Evolutionary conservation across 2,329 filamentous ascomycete genomes (phyloP), one percentile per base, ranked within the genome.

Genomic region (Ramularia endophylla): DNA sequence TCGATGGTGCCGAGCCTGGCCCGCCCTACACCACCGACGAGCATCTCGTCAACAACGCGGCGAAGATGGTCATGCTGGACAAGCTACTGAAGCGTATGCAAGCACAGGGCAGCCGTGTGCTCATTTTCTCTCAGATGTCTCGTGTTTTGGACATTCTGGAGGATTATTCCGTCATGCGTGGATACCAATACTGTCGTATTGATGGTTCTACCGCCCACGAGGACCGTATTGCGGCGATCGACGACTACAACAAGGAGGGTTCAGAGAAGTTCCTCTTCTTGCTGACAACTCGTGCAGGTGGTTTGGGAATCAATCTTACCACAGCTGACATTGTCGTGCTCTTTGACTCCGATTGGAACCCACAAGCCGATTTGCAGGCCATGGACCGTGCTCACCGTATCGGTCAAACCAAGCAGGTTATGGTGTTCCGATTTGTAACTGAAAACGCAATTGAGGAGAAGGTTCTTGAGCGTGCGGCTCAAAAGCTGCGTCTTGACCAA

Each of bases 121-220:
- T 98, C 41, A 97, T 98, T 55, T 98, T 98, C 70, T 98, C 92
- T 1, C 92, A 98, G 61, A 98, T 98, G 92, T 95, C 89, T 59
- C 87, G 92, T 76, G 75, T 95, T 28, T 72, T 98, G 30, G 92
- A 98, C 60, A 98, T 98, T 39, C 75, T 98, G 12, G 92, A 98
- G 62, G 92, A 98, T 63, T 98, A 98, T 66, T 97, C 90, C 51
- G 88, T 97, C 32, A 95, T 98, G 73, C 79, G 89, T 43, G 83
- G 87, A 22, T 95, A 86, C 68, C 85, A 94, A 50, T 98, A 98
- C 68, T 97, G 89, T 66, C 86, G 92, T 59, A 98, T 98, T 50
- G 92, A 98, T 61, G 92, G 92, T 59, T 83, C 89, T 35, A 98
- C 92, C 11, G 90, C 92, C 1, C 92, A 98, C 56, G 92, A 98